Conservation (phyloP, 345 rosid species). For the Triadica sebifera region DNA sequence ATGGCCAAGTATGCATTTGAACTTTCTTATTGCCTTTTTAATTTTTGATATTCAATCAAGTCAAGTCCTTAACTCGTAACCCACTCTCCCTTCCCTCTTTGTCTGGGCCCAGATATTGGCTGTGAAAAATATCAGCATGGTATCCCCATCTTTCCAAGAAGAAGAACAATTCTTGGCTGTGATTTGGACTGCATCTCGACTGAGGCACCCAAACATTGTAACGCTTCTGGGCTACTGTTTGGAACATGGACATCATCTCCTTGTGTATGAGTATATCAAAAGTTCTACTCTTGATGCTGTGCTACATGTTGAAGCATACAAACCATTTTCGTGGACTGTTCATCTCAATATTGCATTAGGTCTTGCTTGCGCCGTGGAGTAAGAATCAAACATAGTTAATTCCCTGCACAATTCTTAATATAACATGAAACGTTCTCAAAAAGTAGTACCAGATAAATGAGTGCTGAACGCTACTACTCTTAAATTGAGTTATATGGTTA, state of each 20-base stretch:
- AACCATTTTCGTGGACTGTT: slow-evolving; percentile 73
- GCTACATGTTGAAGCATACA: slow-evolving; percentile 55
- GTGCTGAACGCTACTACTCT: neutral
- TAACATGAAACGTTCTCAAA: neutral
- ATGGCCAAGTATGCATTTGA: slow-evolving; percentile 57
- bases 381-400: slow-evolving; percentile 31
- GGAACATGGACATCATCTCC: slow-evolving; percentile 76
- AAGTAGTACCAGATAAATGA: too few species aligned
- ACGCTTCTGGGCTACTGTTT: slow-evolving; percentile 78
- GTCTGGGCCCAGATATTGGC: slow-evolving; percentile 49
- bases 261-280: slow-evolving; percentile 73
- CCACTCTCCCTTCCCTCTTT: neutral
- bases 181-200: slow-evolving; percentile 54
- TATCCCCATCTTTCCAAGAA: slow-evolving; percentile 67
- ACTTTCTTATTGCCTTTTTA: slow-evolving; percentile 3
- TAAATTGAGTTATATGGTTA: neutral
- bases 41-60: neutral
- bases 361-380: slow-evolving; percentile 76
- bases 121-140: slow-evolving; percentile 68
- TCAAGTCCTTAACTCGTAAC: neutral
- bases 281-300: slow-evolving; percentile 61
- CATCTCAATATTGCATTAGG: slow-evolving; percentile 78
- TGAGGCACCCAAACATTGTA: slow-evolving; percentile 80
- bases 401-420: neutral
- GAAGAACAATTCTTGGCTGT: slow-evolving; percentile 73